Conservation (phyloP, 2,329 filamentous ascomycete species). For the Xylaria digitata region DNA sequence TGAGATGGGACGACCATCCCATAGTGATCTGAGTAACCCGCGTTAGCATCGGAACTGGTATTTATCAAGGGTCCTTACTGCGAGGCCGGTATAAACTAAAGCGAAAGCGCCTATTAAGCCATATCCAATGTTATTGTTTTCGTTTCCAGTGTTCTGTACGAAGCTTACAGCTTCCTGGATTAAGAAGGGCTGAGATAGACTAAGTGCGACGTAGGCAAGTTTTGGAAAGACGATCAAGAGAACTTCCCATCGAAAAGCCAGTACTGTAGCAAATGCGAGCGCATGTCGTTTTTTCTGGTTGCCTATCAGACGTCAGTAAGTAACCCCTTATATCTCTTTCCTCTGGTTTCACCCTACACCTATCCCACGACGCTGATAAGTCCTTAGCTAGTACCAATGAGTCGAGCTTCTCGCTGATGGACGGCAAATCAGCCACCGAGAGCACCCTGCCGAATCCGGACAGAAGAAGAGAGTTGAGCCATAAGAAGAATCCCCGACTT, state of each 20-base stretch:
- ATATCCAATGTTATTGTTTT: conserved; percentile 17
- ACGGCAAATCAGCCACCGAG: conserved; percentile 23
- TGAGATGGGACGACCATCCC: conserved; percentile 32
- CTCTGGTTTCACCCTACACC: conserved; percentile 5
- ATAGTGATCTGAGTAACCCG: conserved; percentile 13
- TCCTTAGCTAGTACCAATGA: conserved; percentile 13
- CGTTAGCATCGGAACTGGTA: not conserved
- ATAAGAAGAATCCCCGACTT: conserved; percentile 29
- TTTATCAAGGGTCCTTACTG: conserved; percentile 4
- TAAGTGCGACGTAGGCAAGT: conserved; percentile 27
- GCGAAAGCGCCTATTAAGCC: conserved; percentile 30
- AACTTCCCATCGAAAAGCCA: conserved; percentile 21
- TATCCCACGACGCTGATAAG: conserved; percentile 22
- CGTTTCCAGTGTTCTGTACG: conserved; percentile 11
- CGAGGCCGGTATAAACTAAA: conserved; percentile 31
- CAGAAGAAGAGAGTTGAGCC: conserved; percentile 29
- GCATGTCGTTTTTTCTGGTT: conserved; percentile 23
- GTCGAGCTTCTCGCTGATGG: conserved; percentile 33
- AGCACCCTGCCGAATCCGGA: conserved; percentile 30
- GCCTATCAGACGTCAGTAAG: conserved; percentile 13
- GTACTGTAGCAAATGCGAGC: conserved; percentile 24
- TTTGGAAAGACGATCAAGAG: conserved; percentile 22
- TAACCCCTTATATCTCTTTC: not conserved
- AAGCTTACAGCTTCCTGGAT: conserved; percentile 25
- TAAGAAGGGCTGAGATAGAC: conserved; percentile 31